Evolutionary conservation across 352 stramenopile genomes (phyloP).

Genomic region (Globisporangium nagaii): DNA sequence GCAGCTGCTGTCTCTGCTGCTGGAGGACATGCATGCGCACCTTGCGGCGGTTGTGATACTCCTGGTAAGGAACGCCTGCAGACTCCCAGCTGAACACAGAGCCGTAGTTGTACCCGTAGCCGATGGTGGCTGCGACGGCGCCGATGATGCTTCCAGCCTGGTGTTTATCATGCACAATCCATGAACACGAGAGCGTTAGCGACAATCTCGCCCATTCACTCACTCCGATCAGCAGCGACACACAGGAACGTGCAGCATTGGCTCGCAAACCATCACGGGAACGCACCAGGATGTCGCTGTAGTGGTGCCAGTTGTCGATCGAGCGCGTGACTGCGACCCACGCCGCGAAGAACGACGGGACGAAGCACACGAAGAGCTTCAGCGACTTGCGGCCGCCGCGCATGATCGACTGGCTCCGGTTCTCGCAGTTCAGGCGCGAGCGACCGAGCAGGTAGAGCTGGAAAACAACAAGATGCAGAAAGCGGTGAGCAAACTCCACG

Average conservation of each 20-base stretch:
- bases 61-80: conserved; percentile 23
- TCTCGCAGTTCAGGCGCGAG: conserved; percentile 49
- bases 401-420: conserved; percentile 38
- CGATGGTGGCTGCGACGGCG: conserved; percentile 39
- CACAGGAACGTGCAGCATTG: not conserved
- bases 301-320: conserved; percentile 86
- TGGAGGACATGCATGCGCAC: conserved; percentile 19
- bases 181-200: not conserved
- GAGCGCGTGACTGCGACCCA: conserved; percentile 74
- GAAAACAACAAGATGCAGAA: conserved; percentile 6
- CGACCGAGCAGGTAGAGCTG: conserved; percentile 70
- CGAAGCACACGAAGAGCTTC: conserved; percentile 65
- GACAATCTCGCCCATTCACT: too few relatives aligned
- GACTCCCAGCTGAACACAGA: conserved; percentile 44
- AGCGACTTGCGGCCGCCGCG: conserved; percentile 51
- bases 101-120: conserved; percentile 68
- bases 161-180: too few relatives aligned
- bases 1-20: conserved; percentile 7
- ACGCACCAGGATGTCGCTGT: conserved; percentile 67
- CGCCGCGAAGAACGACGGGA: conserved; percentile 46
- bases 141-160: conserved; percentile 62
- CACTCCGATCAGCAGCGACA: too few relatives aligned
- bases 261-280: not conserved
- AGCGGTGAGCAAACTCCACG: not conserved
- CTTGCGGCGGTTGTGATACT: conserved; percentile 22